Evolutionary conservation across 2,329 filamentous ascomycete species (phyloP).

Genomic region (Elsinoe perseae): DNA sequence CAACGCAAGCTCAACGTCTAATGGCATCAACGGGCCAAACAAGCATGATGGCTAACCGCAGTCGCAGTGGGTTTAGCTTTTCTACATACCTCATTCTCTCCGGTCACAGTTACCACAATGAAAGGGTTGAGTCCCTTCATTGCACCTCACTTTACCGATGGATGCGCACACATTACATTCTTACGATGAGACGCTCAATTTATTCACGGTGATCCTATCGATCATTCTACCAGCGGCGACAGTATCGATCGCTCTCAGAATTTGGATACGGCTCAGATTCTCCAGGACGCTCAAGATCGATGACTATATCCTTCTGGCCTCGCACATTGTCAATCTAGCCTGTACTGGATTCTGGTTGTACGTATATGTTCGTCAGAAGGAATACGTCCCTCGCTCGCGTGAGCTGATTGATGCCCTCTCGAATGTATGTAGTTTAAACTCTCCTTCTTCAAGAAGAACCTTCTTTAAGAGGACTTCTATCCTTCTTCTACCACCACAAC

Average conservation of each 20-base stretch:
- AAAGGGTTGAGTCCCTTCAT: too few relatives aligned
- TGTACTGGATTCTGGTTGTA: slow-evolving; percentile 4
- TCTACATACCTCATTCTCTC: neutral
- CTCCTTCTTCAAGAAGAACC: neutral
- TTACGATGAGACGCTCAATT: neutral
- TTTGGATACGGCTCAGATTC: neutral
- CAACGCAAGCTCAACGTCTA: neutral
- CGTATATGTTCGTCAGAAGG: neutral
- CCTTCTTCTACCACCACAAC: too few relatives aligned
- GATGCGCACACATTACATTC: neutral
- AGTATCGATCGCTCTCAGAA: neutral
- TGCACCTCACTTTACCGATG: too few relatives aligned
- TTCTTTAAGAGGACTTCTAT: too few relatives aligned
- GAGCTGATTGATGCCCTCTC: neutral
- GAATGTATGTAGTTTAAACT: neutral
- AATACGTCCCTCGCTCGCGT: slow-evolving; percentile 1
- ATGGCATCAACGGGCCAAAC: neutral
- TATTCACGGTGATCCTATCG: neutral
- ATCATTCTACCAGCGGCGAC: neutral
- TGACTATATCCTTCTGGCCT: neutral
- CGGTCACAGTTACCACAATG: neutral
- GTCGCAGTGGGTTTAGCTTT: neutral
- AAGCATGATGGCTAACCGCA: neutral
- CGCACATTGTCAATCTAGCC: slow-evolving; percentile 4
- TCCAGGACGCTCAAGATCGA: neutral